A percentile compares a stretch with the other conserved stretches of the same genome.
phyloP scores from a whole-genome alignment of 805 yeast species.

The Candida sanyiensis region DNA sequence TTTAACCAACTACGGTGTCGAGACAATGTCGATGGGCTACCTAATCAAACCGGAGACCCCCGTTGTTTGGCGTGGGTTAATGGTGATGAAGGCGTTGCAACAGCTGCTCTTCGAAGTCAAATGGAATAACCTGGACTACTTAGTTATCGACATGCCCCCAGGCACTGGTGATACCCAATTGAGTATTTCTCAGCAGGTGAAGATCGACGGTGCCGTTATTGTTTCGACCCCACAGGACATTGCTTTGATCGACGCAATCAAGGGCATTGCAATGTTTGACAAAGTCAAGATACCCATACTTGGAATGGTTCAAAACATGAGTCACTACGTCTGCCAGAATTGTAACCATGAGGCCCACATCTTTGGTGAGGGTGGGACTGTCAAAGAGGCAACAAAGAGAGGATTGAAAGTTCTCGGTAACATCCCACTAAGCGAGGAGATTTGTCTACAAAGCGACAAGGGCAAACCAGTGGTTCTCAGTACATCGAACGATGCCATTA shows the following conservation, averaged over 20 bases:
- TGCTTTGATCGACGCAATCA: constrained; percentile 72
- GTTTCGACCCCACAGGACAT: constrained; percentile 87
- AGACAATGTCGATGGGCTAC: constrained; percentile 89
- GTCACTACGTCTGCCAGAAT: constrained; percentile 67
- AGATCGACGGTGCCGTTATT: constrained; percentile 71
- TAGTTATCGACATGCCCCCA: constrained; percentile 84
- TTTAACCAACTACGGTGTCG: constrained; percentile 64
- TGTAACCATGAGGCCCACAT: constrained; percentile 69
- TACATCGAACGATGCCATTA: constrained; percentile 30
- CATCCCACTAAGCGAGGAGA: constrained; percentile 58
- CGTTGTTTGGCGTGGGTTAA: constrained; percentile 79
- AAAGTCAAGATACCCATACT: constrained; percentile 66
- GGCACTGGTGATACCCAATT: constrained; percentile 88
- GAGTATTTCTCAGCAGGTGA: constrained; percentile 73
- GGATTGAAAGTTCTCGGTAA: constrained; percentile 53
- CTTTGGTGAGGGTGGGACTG: constrained; percentile 58
- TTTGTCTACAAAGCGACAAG: constrained; percentile 54
- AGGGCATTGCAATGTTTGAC: constrained; percentile 74
- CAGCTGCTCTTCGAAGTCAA: constrained; percentile 79
- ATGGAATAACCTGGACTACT: constrained; percentile 62
- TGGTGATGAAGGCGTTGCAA: constrained; percentile 83
- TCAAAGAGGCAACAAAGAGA: constrained; percentile 43
- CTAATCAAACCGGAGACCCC: constrained; percentile 61
- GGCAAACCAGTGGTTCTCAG: constrained; percentile 60
- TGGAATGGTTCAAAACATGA: constrained; percentile 83